Evolutionary conservation across 768 basidiomycete genomes (phyloP).

Genomic region (Tulasnella sp.): DNA sequence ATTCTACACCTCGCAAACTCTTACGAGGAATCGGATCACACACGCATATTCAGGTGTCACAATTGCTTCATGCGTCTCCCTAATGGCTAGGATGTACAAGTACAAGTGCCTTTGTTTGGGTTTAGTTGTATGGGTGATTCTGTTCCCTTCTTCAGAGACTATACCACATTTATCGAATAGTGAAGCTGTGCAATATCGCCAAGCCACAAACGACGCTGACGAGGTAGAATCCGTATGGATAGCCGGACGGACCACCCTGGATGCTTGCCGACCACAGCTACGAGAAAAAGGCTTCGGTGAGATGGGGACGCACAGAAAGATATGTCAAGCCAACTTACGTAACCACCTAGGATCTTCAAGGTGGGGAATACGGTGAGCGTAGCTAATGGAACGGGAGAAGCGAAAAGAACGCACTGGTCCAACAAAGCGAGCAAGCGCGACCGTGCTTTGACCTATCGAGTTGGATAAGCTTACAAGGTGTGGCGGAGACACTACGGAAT

Average conservation of each 20-base stretch:
- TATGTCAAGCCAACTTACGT: conserved; percentile 48
- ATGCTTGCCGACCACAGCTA: conserved; percentile 73
- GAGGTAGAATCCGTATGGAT: conserved; percentile 68
- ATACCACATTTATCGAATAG: conserved; percentile 52
- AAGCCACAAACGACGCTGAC: conserved; percentile 60
- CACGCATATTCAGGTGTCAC: not conserved
- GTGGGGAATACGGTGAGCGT: not conserved
- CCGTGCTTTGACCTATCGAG: conserved; percentile 92
- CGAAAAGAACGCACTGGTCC: conserved; percentile 53
- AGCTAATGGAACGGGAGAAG: not conserved
- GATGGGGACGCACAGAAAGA: not conserved
- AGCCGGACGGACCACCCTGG: conserved; percentile 63
- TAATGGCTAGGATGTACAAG: not conserved
- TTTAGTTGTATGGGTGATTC: not conserved
- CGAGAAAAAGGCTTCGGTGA: conserved; percentile 23
- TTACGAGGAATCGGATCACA: not conserved
- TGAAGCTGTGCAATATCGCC: conserved; percentile 65
- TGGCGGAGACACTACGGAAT: conserved; percentile 76
- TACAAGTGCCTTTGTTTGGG: not conserved
- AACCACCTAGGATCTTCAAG: conserved; percentile 62
- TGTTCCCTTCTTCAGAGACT: not conserved
- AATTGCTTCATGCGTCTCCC: not conserved
- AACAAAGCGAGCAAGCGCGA: conserved; percentile 85
- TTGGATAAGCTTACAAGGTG: conserved; percentile 86
- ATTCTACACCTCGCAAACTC: too few relatives aligned